phyloP scores from a whole-genome alignment of 768 basidiomycete species.

The Suillus weaverae region DNA sequence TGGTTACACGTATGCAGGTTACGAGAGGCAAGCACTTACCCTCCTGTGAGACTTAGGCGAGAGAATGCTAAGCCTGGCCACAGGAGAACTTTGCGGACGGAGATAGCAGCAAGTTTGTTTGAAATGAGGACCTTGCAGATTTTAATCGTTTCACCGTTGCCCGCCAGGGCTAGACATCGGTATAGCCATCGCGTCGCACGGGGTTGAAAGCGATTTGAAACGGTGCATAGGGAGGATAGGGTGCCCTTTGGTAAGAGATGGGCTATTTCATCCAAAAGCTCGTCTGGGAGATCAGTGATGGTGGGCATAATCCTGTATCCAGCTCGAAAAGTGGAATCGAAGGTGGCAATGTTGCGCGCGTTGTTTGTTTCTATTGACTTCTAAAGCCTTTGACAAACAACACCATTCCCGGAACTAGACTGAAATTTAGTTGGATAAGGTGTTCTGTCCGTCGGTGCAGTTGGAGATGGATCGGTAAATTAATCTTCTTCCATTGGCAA shows the following conservation, averaged over 20 bases:
- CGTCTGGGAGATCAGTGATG: conserved; percentile 8
- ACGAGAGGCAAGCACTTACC: not conserved
- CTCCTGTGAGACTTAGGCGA: not conserved
- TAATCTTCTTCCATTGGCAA: not conserved
- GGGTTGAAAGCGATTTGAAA: conserved; percentile 1
- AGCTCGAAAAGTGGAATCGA: not conserved
- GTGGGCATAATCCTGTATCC: not conserved
- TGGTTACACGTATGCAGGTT: not conserved
- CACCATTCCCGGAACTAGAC: not conserved
- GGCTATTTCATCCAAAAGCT: conserved; percentile 8
- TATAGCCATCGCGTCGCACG: conserved; percentile 8
- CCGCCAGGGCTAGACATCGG: not conserved
- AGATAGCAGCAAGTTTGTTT: conserved; percentile 8
- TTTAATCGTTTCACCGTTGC: not conserved
- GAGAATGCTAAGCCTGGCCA: conserved; percentile 4
- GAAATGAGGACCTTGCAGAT: conserved; percentile 9
- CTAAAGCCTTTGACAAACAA: not conserved
- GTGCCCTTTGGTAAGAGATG: not conserved
- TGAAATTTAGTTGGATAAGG: not conserved
- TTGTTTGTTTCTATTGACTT: conserved; percentile 6
- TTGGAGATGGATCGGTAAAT: not conserved
- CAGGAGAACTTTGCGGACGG: conserved; percentile 5
- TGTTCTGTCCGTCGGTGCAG: not conserved
- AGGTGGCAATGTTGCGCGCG: not conserved
- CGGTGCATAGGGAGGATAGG: not conserved